Conservation (phyloP, 176 grass and related monocot genomes). For the Hyparrhenia diplandra region DNA sequence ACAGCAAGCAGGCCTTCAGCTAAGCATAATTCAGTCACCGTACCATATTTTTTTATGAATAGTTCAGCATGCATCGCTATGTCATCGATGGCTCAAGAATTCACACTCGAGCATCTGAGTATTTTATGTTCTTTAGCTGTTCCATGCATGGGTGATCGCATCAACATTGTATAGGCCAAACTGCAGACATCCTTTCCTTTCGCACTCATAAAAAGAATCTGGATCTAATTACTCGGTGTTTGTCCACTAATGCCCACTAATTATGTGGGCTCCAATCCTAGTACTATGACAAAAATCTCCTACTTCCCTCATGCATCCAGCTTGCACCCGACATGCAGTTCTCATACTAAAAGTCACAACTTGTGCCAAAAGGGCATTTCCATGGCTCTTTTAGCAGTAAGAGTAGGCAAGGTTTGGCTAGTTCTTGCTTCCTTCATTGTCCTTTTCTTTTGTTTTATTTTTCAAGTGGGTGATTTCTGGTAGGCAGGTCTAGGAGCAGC, state of each 20-base stretch:
- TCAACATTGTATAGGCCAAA: neutral
- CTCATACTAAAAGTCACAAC: neutral
- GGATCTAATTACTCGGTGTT: neutral
- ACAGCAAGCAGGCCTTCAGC: neutral
- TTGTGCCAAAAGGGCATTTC: slow-evolving; percentile 1
- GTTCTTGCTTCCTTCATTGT: neutral
- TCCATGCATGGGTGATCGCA: slow-evolving; percentile 10
- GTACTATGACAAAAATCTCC: slow-evolving; percentile 14
- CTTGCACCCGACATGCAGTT: slow-evolving; percentile 14
- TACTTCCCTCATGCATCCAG: slow-evolving; percentile 3
- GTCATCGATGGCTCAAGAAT: neutral
- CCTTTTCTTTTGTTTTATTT: neutral
- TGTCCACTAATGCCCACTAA: neutral
- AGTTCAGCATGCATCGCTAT: slow-evolving; percentile 3
- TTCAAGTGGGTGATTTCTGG: neutral
- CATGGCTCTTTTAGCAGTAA: neutral
- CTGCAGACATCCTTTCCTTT: slow-evolving; percentile 7
- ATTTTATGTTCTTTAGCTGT: slow-evolving; percentile 18
- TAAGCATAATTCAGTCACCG: neutral
- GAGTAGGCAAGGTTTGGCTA: neutral
- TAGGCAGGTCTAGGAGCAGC: neutral
- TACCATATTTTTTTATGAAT: neutral
- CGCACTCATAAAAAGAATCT: neutral
- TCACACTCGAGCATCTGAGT: neutral
- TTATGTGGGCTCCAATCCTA: slow-evolving; percentile 24